phyloP scores from a whole-genome alignment of 2,329 filamentous ascomycete genomes.

The Albophoma yamanashiensis region DNA sequence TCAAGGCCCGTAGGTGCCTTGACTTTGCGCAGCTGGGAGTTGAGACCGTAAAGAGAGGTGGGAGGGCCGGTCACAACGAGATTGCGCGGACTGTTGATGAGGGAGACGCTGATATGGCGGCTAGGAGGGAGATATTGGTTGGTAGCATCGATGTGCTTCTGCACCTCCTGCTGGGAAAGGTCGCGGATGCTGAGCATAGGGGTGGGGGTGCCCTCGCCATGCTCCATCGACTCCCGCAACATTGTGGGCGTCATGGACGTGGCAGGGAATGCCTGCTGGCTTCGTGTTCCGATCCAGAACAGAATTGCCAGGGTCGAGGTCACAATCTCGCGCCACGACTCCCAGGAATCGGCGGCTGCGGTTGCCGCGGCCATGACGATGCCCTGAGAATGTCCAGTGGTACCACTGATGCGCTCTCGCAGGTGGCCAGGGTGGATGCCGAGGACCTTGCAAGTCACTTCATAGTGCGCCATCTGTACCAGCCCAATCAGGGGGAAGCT shows the following conservation, averaged over 20 bases:
- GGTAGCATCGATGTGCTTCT: conserved; percentile 93
- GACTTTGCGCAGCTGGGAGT: conserved; percentile 88
- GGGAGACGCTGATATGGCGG: conserved; percentile 86
- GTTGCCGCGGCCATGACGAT: conserved; percentile 89
- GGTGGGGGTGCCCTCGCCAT: conserved; percentile 89
- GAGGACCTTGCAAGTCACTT: conserved; percentile 84
- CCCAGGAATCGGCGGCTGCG: conserved; percentile 85
- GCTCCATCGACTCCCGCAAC: conserved; percentile 84
- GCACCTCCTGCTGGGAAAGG: conserved; percentile 74
- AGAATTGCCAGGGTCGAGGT: conserved; percentile 79
- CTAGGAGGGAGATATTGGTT: conserved; percentile 92
- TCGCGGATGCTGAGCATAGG: conserved; percentile 98
- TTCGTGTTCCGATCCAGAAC: conserved; percentile 97
- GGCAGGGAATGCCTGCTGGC: conserved; percentile 92
- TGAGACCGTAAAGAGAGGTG: conserved; percentile 91
- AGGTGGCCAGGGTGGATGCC: conserved; percentile 84
- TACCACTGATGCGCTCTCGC: conserved; percentile 72
- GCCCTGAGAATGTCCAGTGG: conserved; percentile 94
- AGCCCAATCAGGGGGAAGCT: conserved; percentile 94
- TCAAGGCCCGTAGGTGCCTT: conserved; percentile 97
- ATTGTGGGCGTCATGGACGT: conserved; percentile 88
- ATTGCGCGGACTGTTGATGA: conserved; percentile 94
- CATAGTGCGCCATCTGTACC: conserved; percentile 91
- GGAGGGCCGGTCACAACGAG: conserved; percentile 95
- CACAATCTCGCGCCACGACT: conserved; percentile 73